These are phyloP conservation scores for Camelina sativa DNA, from an alignment of 345 rosid species.

Conservation along the genomic window DNA sequence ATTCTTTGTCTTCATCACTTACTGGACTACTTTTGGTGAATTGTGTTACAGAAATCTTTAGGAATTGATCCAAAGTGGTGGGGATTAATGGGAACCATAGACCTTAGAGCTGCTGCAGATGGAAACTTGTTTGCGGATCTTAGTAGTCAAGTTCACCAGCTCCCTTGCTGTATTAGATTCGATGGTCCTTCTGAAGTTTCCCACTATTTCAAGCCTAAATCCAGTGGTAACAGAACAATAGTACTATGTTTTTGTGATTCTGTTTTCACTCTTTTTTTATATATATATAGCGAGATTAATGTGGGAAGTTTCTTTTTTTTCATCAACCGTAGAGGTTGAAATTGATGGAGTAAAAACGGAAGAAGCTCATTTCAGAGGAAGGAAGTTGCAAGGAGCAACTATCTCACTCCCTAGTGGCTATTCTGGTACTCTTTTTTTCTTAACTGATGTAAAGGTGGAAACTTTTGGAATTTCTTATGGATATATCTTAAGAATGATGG, in stretches of 20 bases:
- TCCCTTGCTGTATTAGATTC: constrained; percentile 86
- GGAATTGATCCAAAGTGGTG: constrained; percentile 9
- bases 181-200: constrained; percentile 74
- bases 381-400: constrained; percentile 75
- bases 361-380: constrained; percentile 90
- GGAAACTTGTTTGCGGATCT: constrained; percentile 46
- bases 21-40: not conserved
- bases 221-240: constrained; percentile 48
- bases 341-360: constrained; percentile 64
- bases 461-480: not conserved
- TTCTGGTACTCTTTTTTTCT: constrained; percentile 55
- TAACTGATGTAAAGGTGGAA: not conserved
- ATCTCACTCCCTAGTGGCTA: constrained; percentile 68
- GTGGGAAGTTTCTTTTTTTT: not conserved
- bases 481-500: not conserved
- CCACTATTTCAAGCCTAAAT: constrained; percentile 78
- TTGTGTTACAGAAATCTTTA: constrained; percentile 11
- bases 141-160: constrained; percentile 63
- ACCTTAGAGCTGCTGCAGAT: constrained; percentile 38
- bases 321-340: constrained; percentile 50
- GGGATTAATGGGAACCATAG: constrained; percentile 49
- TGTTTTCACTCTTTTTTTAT: constrained; percentile 5
- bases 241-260: not conserved
- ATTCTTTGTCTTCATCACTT: not conserved
- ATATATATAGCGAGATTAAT: constrained; percentile 1